A percentile compares a stretch with the other conserved stretches of the same genome.
Evolutionary conservation across 1,139 yeast species (phyloP).

Genomic region (Candida albicans): DNA sequence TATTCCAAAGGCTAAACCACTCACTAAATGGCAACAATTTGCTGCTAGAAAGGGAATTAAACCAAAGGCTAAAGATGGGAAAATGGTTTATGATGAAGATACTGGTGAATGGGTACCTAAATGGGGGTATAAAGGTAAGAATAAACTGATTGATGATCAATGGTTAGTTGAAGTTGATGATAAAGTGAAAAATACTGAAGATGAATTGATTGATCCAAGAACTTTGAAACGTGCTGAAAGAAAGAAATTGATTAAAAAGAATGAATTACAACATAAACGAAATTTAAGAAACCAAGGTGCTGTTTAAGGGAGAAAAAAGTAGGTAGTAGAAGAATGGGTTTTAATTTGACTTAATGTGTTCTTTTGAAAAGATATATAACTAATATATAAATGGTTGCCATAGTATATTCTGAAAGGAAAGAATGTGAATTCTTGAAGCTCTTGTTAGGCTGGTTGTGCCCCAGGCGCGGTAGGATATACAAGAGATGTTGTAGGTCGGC

Average conservation of each 20-base stretch:
- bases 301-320: background rate
- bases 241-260: slow-evolving; percentile 81
- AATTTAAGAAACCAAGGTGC: slow-evolving; percentile 51
- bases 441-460: too few relatives aligned
- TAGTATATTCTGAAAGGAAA: too few relatives aligned
- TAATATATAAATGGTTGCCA: too few relatives aligned
- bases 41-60: slow-evolving; percentile 95
- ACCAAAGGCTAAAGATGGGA: slow-evolving; percentile 87
- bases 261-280: slow-evolving; percentile 82
- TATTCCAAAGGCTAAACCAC: slow-evolving; percentile 86
- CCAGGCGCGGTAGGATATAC: too few relatives aligned
- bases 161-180: slow-evolving; percentile 97
- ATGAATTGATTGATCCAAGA: slow-evolving; percentile 86
- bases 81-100: slow-evolving; percentile 86
- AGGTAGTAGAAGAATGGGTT: too few relatives aligned
- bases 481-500: too few relatives aligned
- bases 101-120: slow-evolving; percentile 95
- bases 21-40: slow-evolving; percentile 95
- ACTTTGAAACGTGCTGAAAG: slow-evolving; percentile 77
- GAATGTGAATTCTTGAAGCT: too few relatives aligned
- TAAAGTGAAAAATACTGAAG: slow-evolving; percentile 58
- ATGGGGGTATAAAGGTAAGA: slow-evolving; percentile 97
- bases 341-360: too few relatives aligned
- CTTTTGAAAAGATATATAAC: too few relatives aligned
- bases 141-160: slow-evolving; percentile 82